phyloP scores from a whole-genome alignment of 805 yeast species.

The Teunomyces tritomae region DNA sequence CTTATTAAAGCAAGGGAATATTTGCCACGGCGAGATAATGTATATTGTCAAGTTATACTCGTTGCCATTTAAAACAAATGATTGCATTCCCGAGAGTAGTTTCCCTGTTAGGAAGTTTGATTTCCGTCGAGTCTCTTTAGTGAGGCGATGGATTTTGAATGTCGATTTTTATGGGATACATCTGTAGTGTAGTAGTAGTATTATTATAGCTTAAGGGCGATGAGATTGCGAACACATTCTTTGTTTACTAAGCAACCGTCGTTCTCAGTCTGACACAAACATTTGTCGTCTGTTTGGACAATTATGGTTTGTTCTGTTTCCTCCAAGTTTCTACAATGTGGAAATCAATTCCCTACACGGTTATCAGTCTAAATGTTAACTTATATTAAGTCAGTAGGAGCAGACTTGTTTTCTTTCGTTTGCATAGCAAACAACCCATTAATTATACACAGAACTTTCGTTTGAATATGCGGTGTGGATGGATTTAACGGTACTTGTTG shows the following conservation, averaged over 20 bases:
- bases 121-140: slow-evolving; percentile 48
- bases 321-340: background rate
- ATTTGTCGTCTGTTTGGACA: too few relatives aligned
- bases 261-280: background rate
- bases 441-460: slow-evolving; percentile 5
- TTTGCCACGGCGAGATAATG: slow-evolving; percentile 70
- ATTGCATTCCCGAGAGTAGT: slow-evolving; percentile 50
- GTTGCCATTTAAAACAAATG: slow-evolving; percentile 54
- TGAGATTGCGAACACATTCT: too few relatives aligned
- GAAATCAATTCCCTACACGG: background rate
- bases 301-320: background rate
- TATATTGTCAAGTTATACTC: slow-evolving; percentile 57
- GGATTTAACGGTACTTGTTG: slow-evolving; percentile 91
- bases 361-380: background rate
- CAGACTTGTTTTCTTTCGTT: slow-evolving; percentile 3
- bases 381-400: slow-evolving; percentile 8
- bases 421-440: slow-evolving; percentile 6
- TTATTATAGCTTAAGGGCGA: background rate
- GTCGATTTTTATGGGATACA: slow-evolving; percentile 53
- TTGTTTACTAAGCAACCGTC: background rate
- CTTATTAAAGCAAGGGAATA: slow-evolving; percentile 48
- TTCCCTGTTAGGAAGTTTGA: slow-evolving; percentile 63
- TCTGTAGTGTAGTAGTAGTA: slow-evolving; percentile 7
- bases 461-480: background rate
- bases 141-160: slow-evolving; percentile 58